phyloP scores from a whole-genome alignment of 768 basidiomycete species.

The Piloderma croceum region DNA sequence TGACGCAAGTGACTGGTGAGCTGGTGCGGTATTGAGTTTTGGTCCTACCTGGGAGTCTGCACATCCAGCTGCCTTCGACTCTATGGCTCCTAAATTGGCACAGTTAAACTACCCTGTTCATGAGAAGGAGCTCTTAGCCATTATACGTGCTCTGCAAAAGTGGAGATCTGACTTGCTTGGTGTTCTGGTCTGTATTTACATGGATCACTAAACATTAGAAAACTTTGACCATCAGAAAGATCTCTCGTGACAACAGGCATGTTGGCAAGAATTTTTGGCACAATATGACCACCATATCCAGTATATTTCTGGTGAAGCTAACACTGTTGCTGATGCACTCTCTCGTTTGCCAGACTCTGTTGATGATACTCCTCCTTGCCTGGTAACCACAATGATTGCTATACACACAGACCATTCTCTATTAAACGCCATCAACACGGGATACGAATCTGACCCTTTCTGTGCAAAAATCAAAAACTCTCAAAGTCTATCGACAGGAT shows the following conservation, averaged over 20 bases:
- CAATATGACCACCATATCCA: constrained; percentile 23
- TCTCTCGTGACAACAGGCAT: constrained; percentile 28
- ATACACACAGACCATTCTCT: constrained; percentile 9
- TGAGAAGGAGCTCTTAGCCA: constrained; percentile 20
- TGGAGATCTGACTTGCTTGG: constrained; percentile 29
- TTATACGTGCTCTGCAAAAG: constrained; percentile 21
- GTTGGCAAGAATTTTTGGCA: constrained; percentile 31
- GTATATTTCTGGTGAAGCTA: constrained; percentile 26
- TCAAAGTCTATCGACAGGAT: constrained; percentile 2
- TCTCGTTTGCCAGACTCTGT: constrained; percentile 18
- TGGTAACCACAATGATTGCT: neutral
- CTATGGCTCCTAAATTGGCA: constrained; percentile 21
- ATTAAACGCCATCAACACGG: neutral
- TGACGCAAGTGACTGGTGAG: no score
- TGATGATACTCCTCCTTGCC: constrained; percentile 7
- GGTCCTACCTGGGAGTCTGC: constrained; percentile 26
- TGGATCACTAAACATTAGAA: constrained; percentile 27
- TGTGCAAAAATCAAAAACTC: constrained; percentile 2
- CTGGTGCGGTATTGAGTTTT: constrained; percentile 27
- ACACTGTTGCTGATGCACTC: constrained; percentile 28
- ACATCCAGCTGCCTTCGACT: constrained; percentile 31
- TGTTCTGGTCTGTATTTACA: constrained; percentile 21
- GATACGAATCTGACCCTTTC: constrained; percentile 9
- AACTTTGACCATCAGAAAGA: constrained; percentile 28
- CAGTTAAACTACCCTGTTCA: constrained; percentile 25